A percentile compares a stretch with the other conserved stretches of the same genome.
Conservation (phyloP, 108 stramenopile species). For the Chaetoceros tenuissimus region DNA sequence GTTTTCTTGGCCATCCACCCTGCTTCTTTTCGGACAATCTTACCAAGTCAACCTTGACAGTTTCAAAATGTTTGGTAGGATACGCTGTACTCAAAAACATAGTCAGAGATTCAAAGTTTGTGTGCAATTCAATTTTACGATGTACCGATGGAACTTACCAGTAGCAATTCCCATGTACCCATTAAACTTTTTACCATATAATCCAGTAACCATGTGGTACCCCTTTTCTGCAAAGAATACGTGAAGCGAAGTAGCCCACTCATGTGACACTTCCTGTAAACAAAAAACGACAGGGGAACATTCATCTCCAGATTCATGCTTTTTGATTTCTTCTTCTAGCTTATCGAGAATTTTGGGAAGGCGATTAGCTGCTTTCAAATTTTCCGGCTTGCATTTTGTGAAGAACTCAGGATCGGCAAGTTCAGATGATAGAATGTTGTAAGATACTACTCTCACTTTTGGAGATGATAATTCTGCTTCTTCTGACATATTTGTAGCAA, state of each 20-base stretch:
- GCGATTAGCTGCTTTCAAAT: conserved; percentile 55
- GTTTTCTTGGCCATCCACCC: conserved; percentile 62
- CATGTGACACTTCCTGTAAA: conserved; percentile 77
- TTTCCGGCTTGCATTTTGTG: conserved; percentile 50
- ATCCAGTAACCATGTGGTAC: conserved; percentile 81
- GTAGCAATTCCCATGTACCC: conserved; percentile 84
- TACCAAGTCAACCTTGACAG: conserved; percentile 57
- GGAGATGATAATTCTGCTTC: not conserved
- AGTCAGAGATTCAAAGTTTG: conserved; percentile 64
- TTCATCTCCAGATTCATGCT: conserved; percentile 5
- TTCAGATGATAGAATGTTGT: conserved; percentile 87
- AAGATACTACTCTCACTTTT: conserved; percentile 57
- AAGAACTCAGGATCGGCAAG: conserved; percentile 60
- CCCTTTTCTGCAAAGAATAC: conserved; percentile 73
- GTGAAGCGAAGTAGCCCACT: conserved; percentile 73
- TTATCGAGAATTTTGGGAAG: conserved; percentile 57
- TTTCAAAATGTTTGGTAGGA: conserved; percentile 45
- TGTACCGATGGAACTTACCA: conserved; percentile 11
- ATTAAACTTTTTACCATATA: conserved; percentile 90
- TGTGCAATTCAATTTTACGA: conserved; percentile 17
- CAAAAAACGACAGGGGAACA: conserved; percentile 39
- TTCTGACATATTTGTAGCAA: not conserved
- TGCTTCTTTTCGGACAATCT: conserved; percentile 54
- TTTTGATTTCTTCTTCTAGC: conserved; percentile 56
- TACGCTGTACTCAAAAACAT: conserved; percentile 80